A percentile compares a stretch with the other conserved stretches of the same genome.
phyloP scores from a whole-genome alignment of 2,329 filamentous ascomycete species.

The Monosporascus ibericus region DNA sequence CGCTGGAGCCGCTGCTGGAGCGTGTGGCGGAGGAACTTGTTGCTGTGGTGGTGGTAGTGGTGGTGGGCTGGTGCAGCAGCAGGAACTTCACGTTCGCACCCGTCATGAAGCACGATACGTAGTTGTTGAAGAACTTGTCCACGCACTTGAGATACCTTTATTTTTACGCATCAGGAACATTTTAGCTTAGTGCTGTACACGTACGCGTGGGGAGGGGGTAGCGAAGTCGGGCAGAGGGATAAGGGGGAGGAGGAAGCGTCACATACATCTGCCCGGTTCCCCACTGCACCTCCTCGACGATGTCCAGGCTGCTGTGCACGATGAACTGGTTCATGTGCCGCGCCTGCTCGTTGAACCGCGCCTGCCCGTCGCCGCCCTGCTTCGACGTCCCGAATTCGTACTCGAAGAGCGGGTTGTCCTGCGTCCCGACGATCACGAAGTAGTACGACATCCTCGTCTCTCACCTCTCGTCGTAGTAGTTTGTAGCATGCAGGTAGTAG shows the following conservation, averaged over 20 bases:
- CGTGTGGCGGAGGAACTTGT: conserved; percentile 1
- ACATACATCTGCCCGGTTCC: conserved; percentile 71
- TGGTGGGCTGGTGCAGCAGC: conserved; percentile 76
- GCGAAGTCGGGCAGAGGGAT: not conserved
- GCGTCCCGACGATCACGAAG: conserved; percentile 92
- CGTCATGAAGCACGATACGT: conserved; percentile 91
- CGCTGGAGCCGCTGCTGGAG: conserved; percentile 12
- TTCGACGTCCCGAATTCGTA: conserved; percentile 96
- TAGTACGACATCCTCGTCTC: conserved; percentile 81
- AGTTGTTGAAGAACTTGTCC: conserved; percentile 94
- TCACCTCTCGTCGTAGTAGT: conserved; percentile 7
- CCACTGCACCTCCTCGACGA: conserved; percentile 97
- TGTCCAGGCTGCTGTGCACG: conserved; percentile 86
- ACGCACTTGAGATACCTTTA: conserved; percentile 81
- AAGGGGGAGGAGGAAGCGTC: not conserved
- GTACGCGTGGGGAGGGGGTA: no score
- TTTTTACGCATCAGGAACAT: not conserved
- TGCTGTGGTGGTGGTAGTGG: conserved; percentile 32
- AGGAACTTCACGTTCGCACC: conserved; percentile 91
- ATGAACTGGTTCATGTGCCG: conserved; percentile 97
- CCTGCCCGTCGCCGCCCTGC: conserved; percentile 85
- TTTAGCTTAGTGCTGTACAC: not conserved
- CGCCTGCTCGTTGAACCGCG: conserved; percentile 82
- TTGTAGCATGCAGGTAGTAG: not conserved
- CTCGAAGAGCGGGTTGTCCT: conserved; percentile 94